Conservation (phyloP, 352 stramenopile genomes). For the Globisporangium lucens region DNA sequence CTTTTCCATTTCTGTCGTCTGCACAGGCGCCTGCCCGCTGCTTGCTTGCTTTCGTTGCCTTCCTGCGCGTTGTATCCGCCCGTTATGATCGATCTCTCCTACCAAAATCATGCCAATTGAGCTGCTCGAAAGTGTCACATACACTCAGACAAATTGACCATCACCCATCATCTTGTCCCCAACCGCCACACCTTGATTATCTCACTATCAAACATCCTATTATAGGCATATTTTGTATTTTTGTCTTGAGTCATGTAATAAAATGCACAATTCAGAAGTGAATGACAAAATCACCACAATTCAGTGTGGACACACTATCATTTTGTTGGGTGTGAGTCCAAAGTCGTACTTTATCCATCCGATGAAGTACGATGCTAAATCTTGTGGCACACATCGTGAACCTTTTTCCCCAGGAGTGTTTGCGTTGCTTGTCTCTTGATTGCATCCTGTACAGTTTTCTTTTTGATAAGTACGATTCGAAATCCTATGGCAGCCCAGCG, state of each 20-base stretch:
- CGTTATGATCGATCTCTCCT: conserved; percentile 8
- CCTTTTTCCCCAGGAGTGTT: conserved; percentile 1
- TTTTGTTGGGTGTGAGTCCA: background rate
- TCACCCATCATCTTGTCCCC: background rate
- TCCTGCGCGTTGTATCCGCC: background rate
- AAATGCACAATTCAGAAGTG: background rate
- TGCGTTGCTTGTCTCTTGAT: conserved; percentile 8
- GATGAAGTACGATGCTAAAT: background rate
- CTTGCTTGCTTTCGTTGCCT: background rate
- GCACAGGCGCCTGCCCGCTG: background rate
- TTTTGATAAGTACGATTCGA: background rate
- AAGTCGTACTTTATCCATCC: background rate
- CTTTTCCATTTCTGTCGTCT: conserved; percentile 13
- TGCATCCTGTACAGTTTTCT: background rate
- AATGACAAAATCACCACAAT: background rate
- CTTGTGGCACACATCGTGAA: background rate
- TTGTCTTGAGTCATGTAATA: background rate
- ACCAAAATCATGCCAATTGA: background rate
- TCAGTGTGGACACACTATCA: background rate
- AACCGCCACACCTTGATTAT: background rate
- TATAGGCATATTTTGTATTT: background rate
- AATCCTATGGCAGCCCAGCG: background rate
- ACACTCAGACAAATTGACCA: background rate
- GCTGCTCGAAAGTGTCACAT: background rate
- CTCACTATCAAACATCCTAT: background rate